Conservation (phyloP, 2,329 filamentous ascomycete species). For the Xylariaceae sp. region DNA sequence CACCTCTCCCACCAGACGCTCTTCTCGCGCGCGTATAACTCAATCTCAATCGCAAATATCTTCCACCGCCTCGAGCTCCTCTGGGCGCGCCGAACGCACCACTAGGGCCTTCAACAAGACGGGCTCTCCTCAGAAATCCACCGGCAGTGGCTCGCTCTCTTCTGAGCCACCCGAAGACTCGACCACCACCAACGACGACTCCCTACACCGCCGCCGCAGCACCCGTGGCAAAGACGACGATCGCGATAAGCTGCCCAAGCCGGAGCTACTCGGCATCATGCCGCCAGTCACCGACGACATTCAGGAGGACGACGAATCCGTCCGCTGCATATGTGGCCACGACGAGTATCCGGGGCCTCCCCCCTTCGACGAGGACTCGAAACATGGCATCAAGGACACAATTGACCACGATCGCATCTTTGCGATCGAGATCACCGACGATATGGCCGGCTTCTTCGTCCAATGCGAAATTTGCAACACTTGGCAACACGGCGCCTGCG, state of each 20-base stretch:
- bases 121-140: conserved; percentile 71
- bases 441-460: conserved; percentile 92
- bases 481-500: conserved; percentile 97
- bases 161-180: conserved; percentile 66
- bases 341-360: conserved; percentile 91
- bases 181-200: conserved; percentile 54
- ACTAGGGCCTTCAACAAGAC: conserved; percentile 71
- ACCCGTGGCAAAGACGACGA: conserved; percentile 71
- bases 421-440: conserved; percentile 68
- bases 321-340: conserved; percentile 90
- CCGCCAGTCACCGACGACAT: conserved; percentile 59
- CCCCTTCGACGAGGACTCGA: conserved; percentile 55
- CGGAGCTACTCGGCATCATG: conserved; percentile 47
- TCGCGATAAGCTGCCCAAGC: conserved; percentile 42
- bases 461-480: conserved; percentile 98
- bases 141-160: conserved; percentile 69
- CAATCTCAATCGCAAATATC: conserved; percentile 76
- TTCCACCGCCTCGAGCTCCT: conserved; percentile 74
- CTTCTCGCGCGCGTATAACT: conserved; percentile 81
- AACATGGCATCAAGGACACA: conserved; percentile 53
- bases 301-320: conserved; percentile 88
- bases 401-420: conserved; percentile 57
- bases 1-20: conserved; percentile 73
- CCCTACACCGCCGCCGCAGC: conserved; percentile 70
- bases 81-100: conserved; percentile 70